Percentiles rank a stretch among this genome's conserved stretches.
phyloP scores from a whole-genome alignment of 257 asterid genomes.

The Gentiana macrophylla region DNA sequence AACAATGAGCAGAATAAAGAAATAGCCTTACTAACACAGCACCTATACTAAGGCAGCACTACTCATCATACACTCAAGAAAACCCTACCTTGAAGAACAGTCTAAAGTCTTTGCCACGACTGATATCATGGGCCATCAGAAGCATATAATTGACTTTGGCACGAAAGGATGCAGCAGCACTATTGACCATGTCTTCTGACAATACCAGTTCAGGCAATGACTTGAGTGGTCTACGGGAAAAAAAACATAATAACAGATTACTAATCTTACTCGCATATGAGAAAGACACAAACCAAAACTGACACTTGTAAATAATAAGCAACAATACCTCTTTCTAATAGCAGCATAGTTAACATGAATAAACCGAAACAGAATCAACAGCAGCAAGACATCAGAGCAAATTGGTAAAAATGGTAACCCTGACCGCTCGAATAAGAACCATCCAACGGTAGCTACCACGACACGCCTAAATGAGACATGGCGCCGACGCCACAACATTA shows the following conservation, averaged over 20 bases:
- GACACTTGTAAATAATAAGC: slow-evolving; percentile 5
- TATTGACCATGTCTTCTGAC: slow-evolving; percentile 93
- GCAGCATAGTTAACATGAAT: slow-evolving; percentile 70
- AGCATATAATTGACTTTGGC: slow-evolving; percentile 79
- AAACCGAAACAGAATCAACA: slow-evolving; percentile 61
- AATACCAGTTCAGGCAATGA: slow-evolving; percentile 76
- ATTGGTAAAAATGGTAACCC: slow-evolving; percentile 76
- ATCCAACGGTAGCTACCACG: slow-evolving; percentile 62
- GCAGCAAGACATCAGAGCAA: slow-evolving; percentile 68
- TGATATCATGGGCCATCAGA: slow-evolving; percentile 96
- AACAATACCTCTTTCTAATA: slow-evolving; percentile 44
- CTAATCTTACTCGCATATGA: slow-evolving; percentile 11
- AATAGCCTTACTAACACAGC: neutral
- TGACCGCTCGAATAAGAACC: slow-evolving; percentile 72
- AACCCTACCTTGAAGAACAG: slow-evolving; percentile 79
- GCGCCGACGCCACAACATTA: slow-evolving; percentile 61
- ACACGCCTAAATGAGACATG: slow-evolving; percentile 66
- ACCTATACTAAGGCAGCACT: neutral
- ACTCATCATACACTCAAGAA: slow-evolving; percentile 4
- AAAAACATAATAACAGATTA: slow-evolving; percentile 13
- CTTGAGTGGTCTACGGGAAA: slow-evolving; percentile 48
- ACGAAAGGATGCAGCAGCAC: slow-evolving; percentile 90
- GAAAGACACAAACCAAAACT: slow-evolving; percentile 8
- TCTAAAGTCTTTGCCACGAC: slow-evolving; percentile 89
- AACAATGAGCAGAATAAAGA: neutral